Evolutionary conservation across 1,139 yeast genomes (phyloP), one percentile per base, ranked within the genome.

Genomic region (Debaryomyces coudertii): DNA sequence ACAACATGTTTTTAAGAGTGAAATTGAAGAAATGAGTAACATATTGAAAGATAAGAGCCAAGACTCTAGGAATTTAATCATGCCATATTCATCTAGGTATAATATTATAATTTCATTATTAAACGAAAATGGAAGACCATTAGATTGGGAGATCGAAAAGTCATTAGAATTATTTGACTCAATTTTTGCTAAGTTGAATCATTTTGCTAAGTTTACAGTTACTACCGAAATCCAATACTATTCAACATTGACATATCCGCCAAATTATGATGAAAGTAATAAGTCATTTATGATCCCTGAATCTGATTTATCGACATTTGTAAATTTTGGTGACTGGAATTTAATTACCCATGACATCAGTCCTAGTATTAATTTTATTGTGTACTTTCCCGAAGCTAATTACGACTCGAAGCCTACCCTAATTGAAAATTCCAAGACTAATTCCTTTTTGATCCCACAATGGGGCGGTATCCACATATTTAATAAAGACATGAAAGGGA

Each of bases 381-480:
- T 85, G 1, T 88, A 83, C 55, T 76, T 84, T 47, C 90, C 95
- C 0, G 60, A 60, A 25, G 52, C 66, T 18, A 72, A 79, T 31
- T 59, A 67, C 30, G 66, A 71, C 14, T 68, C 68, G 16, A 63
- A 71, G 12, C 86, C 85, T 1, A 58, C 77, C 29, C 36, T 52
- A 9, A 75, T 79, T 45, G 76, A 69, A 44, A 66, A 73, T 45
- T 78, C 87, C 0, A 50, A 53, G 1, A 77, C 89, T 44, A 81
- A 86, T 57, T 82, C 93, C 36, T 92, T 87, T 60, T 65, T 88
- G 44, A 80, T 92, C 27, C 96, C 97, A 6, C 96, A 89, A 66
- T 92, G 96, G 96, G 98, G 98, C 18, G 86, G 87, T 2, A 76
- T 85, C 3, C 63, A 68, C 42, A 73, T 85, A 20, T 64, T 79